Conservation (phyloP, 169 alveolate genomes). For the Babesia caballi region DNA sequence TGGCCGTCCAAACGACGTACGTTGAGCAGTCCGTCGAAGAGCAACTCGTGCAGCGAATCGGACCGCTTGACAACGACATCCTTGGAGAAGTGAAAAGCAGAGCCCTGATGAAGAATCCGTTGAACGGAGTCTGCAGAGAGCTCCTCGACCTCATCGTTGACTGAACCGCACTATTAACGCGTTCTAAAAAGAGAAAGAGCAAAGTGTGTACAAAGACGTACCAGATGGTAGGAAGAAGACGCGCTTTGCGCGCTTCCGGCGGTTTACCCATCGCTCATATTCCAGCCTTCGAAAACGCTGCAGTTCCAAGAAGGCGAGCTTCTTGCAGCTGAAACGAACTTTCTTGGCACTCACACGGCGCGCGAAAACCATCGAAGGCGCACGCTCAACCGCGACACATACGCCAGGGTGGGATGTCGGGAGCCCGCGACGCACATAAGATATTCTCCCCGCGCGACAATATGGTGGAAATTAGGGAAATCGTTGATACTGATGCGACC, state of each 20-base stretch:
- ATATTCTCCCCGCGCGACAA: background rate
- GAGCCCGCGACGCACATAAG: background rate
- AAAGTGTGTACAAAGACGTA: slow-evolving; percentile 1
- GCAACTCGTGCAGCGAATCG: slow-evolving; percentile 10
- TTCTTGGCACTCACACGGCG: slow-evolving; percentile 37
- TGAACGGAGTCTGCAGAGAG: slow-evolving; percentile 53
- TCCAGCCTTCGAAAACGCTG: slow-evolving; percentile 42
- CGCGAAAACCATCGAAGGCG: slow-evolving; percentile 22
- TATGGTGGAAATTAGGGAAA: slow-evolving; percentile 12
- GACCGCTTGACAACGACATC: background rate
- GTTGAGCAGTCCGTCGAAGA: slow-evolving; percentile 33
- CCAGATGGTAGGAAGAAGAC: slow-evolving; percentile 53
- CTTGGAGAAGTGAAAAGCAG: slow-evolving; percentile 54
- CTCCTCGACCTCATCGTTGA: slow-evolving; percentile 41
- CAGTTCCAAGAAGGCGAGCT: slow-evolving; percentile 51
- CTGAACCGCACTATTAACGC: slow-evolving; percentile 4
- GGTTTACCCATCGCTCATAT: slow-evolving; percentile 34
- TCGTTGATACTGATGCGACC: background rate
- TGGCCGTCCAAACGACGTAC: slow-evolving; percentile 14
- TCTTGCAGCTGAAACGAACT: slow-evolving; percentile 49
- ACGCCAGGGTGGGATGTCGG: background rate
- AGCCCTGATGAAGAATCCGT: slow-evolving; percentile 58
- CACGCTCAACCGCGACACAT: background rate
- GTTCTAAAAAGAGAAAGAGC: background rate
- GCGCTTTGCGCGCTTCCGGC: slow-evolving; percentile 43